These are phyloP conservation scores for Posidonia oceanica DNA, from an alignment of 116 monocot genomes.

Conservation along the genomic window DNA sequence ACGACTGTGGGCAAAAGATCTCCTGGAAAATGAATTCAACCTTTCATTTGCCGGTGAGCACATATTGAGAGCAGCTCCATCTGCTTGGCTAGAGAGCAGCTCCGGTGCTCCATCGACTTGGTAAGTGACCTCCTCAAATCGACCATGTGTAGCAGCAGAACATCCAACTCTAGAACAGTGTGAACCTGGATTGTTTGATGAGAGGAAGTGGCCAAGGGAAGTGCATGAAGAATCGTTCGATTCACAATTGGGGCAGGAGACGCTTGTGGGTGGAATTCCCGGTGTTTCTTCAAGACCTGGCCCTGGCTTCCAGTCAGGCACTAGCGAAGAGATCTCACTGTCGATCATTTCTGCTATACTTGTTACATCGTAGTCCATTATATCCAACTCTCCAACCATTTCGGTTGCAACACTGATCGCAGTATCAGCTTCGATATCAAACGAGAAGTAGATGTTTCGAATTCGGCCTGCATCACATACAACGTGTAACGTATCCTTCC, in stretches of 20 bases:
- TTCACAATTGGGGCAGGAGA: slow-evolving; percentile 40
- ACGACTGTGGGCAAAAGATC: neutral
- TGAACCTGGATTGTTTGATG: slow-evolving; percentile 2
- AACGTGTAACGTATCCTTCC: neutral
- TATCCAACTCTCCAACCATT: slow-evolving; percentile 80
- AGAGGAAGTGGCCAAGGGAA: slow-evolving; percentile 38
- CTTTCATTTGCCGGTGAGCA: neutral
- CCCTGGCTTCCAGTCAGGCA: slow-evolving; percentile 69
- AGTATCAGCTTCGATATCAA: slow-evolving; percentile 71
- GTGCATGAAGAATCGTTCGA: slow-evolving; percentile 44
- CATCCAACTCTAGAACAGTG: slow-evolving; percentile 32
- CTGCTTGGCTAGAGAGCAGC: slow-evolving; percentile 12
- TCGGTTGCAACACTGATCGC: slow-evolving; percentile 82
- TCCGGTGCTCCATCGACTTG: slow-evolving; percentile 20
- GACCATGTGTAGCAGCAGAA: slow-evolving; percentile 50
- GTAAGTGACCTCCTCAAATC: slow-evolving; percentile 74
- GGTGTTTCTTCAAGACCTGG: slow-evolving; percentile 35
- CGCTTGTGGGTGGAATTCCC: neutral
- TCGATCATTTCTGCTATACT: slow-evolving; percentile 91
- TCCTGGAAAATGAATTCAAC: neutral
- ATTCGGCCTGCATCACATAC: slow-evolving; percentile 38
- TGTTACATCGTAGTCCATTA: slow-evolving; percentile 72
- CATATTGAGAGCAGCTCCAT: slow-evolving; percentile 9
- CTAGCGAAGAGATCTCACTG: slow-evolving; percentile 42
- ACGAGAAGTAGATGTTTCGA: slow-evolving; percentile 75